These are phyloP conservation scores for Salix purpurea DNA, from an alignment of 345 rosid genomes.

Conservation along the genomic window DNA sequence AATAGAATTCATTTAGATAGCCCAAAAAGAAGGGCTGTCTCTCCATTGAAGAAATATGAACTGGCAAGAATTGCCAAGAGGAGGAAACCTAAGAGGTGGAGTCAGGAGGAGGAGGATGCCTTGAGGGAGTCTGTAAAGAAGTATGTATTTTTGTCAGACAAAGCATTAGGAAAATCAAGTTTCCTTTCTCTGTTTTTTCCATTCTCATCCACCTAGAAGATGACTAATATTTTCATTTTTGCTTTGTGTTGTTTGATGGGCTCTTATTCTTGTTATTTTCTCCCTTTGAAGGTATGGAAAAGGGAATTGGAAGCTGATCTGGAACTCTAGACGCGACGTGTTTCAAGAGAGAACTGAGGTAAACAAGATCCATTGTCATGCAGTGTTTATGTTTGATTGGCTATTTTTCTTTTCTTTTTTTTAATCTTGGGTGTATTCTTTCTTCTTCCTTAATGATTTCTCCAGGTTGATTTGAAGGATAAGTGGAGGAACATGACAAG, in stretches of 20 bases:
- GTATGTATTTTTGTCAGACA: slow-evolving; percentile 6
- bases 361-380: background rate
- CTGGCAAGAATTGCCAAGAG: slow-evolving; percentile 16
- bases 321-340: slow-evolving; percentile 17
- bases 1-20: slow-evolving; percentile 8
- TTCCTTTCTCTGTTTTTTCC: no score
- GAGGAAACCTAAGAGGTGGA: slow-evolving; percentile 42
- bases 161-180: background rate
- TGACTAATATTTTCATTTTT: background rate
- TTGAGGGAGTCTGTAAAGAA: slow-evolving; percentile 37
- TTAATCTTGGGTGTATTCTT: background rate
- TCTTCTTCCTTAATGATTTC: background rate
- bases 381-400: background rate
- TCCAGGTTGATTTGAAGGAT: slow-evolving; percentile 62
- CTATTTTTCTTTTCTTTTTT: background rate
- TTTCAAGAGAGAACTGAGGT: slow-evolving; percentile 44
- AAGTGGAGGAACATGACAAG: slow-evolving; percentile 59
- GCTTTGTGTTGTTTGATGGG: background rate
- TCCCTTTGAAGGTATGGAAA: slow-evolving; percentile 34
- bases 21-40: slow-evolving; percentile 18
- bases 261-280: background rate
- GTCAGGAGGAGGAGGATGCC: slow-evolving; percentile 50
- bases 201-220: background rate
- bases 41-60: slow-evolving; percentile 27
- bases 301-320: slow-evolving; percentile 48